These are phyloP conservation scores for Russula sp. DNA, from an alignment of 768 basidiomycete species.

Conservation along the genomic window DNA sequence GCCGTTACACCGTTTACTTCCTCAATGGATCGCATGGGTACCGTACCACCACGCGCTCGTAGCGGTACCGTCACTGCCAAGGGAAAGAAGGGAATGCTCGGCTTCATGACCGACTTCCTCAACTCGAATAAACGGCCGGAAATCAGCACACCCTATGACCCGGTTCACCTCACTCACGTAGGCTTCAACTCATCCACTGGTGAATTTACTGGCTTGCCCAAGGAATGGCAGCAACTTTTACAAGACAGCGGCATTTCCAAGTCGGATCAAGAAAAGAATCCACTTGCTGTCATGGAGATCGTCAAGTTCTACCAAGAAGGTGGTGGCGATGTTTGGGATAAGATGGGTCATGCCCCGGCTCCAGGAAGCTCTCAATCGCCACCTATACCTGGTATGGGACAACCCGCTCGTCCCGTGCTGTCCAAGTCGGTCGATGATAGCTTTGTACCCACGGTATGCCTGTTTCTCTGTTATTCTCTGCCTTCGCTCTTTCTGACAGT, in stretches of 20 bases:
- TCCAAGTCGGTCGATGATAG: slow-evolving; percentile 40
- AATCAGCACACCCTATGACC: slow-evolving; percentile 98
- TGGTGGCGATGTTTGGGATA: slow-evolving; percentile 76
- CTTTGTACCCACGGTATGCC: slow-evolving; percentile 51
- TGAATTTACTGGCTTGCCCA: slow-evolving; percentile 95
- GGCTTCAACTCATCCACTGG: slow-evolving; percentile 99
- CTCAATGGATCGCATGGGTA: slow-evolving; percentile 17
- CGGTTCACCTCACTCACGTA: slow-evolving; percentile 98
- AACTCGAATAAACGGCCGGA: slow-evolving; percentile 71
- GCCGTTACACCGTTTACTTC: slow-evolving; percentile 16
- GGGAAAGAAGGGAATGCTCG: slow-evolving; percentile 56
- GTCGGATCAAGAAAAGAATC: slow-evolving; percentile 94
- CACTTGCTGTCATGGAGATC: slow-evolving; percentile 96
- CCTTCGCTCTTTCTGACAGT: slow-evolving; percentile 13
- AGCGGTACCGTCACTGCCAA: slow-evolving; percentile 37
- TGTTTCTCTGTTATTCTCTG: neutral
- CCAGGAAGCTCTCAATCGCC: slow-evolving; percentile 22
- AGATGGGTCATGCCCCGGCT: slow-evolving; percentile 47
- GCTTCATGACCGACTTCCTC: slow-evolving; percentile 67
- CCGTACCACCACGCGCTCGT: slow-evolving; percentile 35
- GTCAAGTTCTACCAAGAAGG: slow-evolving; percentile 98
- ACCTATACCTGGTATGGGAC: slow-evolving; percentile 10
- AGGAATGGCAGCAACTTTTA: slow-evolving; percentile 97
- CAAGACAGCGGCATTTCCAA: slow-evolving; percentile 94
- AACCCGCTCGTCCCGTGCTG: slow-evolving; percentile 15